phyloP scores from a whole-genome alignment of 108 stramenopile genomes.

The Cyclostephanos tholiformis region DNA sequence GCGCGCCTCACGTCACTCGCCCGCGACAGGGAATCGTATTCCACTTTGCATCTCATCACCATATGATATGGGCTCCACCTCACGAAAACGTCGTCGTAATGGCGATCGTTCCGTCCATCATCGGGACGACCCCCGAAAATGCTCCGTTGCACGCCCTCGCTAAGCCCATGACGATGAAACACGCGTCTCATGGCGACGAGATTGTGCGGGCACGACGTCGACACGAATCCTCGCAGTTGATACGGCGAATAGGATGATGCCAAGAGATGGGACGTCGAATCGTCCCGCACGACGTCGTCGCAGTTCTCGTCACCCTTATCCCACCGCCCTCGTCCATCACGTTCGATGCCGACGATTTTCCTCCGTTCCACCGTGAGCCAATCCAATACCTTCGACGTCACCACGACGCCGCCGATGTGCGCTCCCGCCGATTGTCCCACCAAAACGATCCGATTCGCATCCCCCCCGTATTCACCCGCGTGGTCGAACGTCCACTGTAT shows the following conservation, averaged over 20 bases:
- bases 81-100: slow-evolving; percentile 31
- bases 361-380: slow-evolving; percentile 2
- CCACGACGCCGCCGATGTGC: slow-evolving; percentile 53
- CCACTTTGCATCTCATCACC: slow-evolving; percentile 38
- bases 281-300: neutral
- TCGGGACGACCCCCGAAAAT: slow-evolving; percentile 42
- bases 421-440: slow-evolving; percentile 79
- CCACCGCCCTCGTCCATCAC: neutral
- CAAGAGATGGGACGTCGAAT: slow-evolving; percentile 13
- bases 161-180: slow-evolving; percentile 55
- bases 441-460: slow-evolving; percentile 53
- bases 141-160: slow-evolving; percentile 33
- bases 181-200: slow-evolving; percentile 47
- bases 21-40: slow-evolving; percentile 4
- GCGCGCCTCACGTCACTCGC: neutral
- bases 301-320: neutral
- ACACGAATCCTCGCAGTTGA: slow-evolving; percentile 54
- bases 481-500: slow-evolving; percentile 63
- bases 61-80: slow-evolving; percentile 42
- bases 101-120: neutral
- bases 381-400: slow-evolving; percentile 45
- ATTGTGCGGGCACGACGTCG: slow-evolving; percentile 57
- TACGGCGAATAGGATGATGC: slow-evolving; percentile 17
- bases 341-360: neutral
- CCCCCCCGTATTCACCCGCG: slow-evolving; percentile 63